Percentiles rank a stretch among this genome's conserved stretches.
Evolutionary conservation across 139 green algal genomes (phyloP).

Genomic region (Picochlorum sp.): DNA sequence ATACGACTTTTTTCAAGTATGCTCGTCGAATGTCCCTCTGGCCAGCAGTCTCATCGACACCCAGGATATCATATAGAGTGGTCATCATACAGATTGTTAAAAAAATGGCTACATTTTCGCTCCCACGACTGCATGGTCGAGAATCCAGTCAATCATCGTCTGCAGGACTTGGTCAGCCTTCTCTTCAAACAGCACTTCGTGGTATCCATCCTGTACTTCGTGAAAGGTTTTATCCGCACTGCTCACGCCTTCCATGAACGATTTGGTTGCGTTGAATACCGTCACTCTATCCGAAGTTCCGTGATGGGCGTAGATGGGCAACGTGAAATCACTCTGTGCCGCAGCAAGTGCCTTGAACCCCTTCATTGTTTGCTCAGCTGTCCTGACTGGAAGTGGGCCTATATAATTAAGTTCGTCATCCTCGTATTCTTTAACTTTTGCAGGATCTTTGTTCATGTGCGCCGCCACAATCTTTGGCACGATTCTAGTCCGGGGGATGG

Average conservation of each 20-base stretch:
- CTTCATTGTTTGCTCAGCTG: slow-evolving; percentile 46
- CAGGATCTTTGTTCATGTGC: slow-evolving; percentile 42
- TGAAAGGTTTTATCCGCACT: slow-evolving; percentile 11
- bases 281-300: slow-evolving; percentile 34
- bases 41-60: slow-evolving; percentile 1
- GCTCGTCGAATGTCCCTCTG: slow-evolving; percentile 7
- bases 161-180: slow-evolving; percentile 4
- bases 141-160: background rate
- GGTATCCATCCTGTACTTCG: slow-evolving; percentile 30
- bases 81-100: background rate
- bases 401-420: slow-evolving; percentile 38
- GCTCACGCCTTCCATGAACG: slow-evolving; percentile 9
- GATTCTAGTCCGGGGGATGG: slow-evolving; percentile 45
- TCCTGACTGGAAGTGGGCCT: slow-evolving; percentile 17
- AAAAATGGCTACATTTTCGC: background rate
- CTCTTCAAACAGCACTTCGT: slow-evolving; percentile 36
- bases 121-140: background rate
- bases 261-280: slow-evolving; percentile 4
- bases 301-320: slow-evolving; percentile 41
- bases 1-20: slow-evolving; percentile 15
- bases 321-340: slow-evolving; percentile 9
- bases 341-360: slow-evolving; percentile 23
- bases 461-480: slow-evolving; percentile 53
- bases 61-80: slow-evolving; percentile 12
- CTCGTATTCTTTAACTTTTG: slow-evolving; percentile 18